phyloP scores from a whole-genome alignment of 2,329 filamentous ascomycete genomes.

The Alternaria gansuensis region DNA sequence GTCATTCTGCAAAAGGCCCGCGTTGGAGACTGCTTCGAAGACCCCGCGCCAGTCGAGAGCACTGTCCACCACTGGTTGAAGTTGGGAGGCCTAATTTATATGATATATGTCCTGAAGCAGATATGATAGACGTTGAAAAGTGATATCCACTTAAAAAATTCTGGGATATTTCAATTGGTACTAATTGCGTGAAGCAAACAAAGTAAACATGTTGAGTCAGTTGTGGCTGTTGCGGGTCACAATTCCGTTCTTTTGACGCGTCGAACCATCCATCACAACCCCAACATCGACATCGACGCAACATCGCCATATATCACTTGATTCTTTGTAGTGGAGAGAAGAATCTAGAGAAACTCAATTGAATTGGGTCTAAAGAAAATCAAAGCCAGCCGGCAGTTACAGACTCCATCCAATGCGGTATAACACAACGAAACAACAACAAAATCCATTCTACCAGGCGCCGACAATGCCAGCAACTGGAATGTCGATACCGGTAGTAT shows the following conservation, averaged over 20 bases:
- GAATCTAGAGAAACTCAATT: background rate
- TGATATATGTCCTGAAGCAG: background rate
- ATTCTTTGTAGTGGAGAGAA: background rate
- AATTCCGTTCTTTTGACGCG: background rate
- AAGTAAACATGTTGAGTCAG: constrained; percentile 9
- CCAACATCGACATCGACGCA: background rate
- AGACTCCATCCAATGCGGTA: constrained; percentile 39
- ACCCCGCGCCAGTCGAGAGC: constrained; percentile 18
- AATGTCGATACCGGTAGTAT: constrained; percentile 61
- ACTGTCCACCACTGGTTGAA: constrained; percentile 13
- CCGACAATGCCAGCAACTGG: constrained; percentile 60
- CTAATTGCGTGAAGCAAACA: background rate
- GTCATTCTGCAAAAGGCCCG: constrained; percentile 10
- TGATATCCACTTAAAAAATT: background rate
- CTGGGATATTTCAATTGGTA: background rate
- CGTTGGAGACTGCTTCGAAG: constrained; percentile 8
- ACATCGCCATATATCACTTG: background rate
- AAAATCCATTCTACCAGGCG: constrained; percentile 46
- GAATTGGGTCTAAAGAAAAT: constrained; percentile 23
- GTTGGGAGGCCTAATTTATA: constrained; percentile 15
- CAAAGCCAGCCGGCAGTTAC: constrained; percentile 1
- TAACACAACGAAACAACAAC: constrained; percentile 6
- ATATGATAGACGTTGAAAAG: background rate
- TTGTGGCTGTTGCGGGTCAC: constrained; percentile 6
- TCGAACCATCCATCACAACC: constrained; percentile 2